Percentiles rank a stretch among this genome's conserved stretches.
Evolutionary conservation across 2,329 filamentous ascomycete species (phyloP).

Genomic region (Neopestalotiopsis clavispora): DNA sequence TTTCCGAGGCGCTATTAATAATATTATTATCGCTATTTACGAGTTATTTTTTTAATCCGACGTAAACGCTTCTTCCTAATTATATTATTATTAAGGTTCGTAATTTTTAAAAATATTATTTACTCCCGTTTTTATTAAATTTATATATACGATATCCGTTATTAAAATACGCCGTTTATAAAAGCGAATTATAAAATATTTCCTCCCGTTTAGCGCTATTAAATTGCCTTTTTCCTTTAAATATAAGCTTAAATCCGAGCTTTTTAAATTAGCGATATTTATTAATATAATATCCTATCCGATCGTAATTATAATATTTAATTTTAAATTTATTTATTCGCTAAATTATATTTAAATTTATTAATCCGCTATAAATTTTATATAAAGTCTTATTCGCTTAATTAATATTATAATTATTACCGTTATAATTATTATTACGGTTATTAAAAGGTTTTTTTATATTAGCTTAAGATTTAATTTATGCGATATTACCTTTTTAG

Average conservation of each 20-base stretch:
- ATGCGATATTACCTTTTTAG: no score
- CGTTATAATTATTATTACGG: no score
- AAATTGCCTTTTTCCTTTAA: not conserved
- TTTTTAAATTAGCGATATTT: not conserved
- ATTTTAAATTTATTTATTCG: not conserved
- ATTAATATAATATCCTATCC: not conserved
- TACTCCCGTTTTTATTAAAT: not conserved
- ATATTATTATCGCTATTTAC: not conserved
- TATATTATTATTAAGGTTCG: not conserved
- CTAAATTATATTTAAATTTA: not conserved
- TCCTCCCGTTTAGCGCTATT: not conserved
- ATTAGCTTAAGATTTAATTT: no score
- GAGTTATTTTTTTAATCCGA: not conserved
- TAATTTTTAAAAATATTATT: accelerated
- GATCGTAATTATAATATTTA: not conserved
- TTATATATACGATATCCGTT: not conserved
- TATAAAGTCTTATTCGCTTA: not conserved
- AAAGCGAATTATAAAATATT: no score
- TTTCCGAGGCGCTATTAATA: not conserved
- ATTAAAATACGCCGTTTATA: not conserved
- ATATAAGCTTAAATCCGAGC: not conserved
- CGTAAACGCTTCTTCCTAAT: not conserved
- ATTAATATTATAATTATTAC: not conserved
- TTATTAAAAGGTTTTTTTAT: no score
- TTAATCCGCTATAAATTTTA: not conserved